Conservation (phyloP, 177 flowering plant genomes). For the Tripterygium wilfordii region DNA sequence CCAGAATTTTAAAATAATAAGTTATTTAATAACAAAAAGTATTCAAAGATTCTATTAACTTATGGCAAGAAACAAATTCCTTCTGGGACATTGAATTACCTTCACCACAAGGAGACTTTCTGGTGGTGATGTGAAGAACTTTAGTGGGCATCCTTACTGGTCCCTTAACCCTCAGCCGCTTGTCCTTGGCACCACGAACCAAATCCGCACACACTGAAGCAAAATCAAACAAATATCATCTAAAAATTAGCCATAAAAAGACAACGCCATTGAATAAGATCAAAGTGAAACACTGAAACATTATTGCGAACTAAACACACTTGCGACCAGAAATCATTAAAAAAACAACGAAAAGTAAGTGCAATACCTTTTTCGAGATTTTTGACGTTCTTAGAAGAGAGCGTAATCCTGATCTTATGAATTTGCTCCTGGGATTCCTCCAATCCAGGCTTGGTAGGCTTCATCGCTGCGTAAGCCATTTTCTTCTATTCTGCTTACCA, state of each 20-base stretch:
- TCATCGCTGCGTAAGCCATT: slow-evolving; percentile 63
- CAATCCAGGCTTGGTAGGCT: slow-evolving; percentile 59
- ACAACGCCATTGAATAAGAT: background rate
- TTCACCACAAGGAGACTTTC: slow-evolving; percentile 96
- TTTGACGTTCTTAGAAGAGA: slow-evolving; percentile 70
- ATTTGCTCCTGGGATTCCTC: slow-evolving; percentile 54
- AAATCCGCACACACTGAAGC: slow-evolving; percentile 67
- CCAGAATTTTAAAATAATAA: no score
- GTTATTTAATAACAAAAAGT: no score
- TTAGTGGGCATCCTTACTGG: slow-evolving; percentile 94
- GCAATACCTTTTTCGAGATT: slow-evolving; percentile 67
- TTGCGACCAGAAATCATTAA: background rate
- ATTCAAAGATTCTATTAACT: no score
- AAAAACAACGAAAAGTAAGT: background rate
- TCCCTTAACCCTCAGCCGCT: slow-evolving; percentile 73
- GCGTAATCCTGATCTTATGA: slow-evolving; percentile 70
- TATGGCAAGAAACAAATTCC: no score
- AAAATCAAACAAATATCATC: background rate
- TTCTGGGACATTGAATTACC: no score
- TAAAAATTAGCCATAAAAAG: background rate
- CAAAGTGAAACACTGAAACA: background rate
- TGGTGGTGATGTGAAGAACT: slow-evolving; percentile 79
- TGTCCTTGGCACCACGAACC: slow-evolving; percentile 88
- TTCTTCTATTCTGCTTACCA: no score
- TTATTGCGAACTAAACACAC: no score